Evolutionary conservation across 139 green algal genomes (phyloP).

Genomic region (Diplosphaera chodatii): DNA sequence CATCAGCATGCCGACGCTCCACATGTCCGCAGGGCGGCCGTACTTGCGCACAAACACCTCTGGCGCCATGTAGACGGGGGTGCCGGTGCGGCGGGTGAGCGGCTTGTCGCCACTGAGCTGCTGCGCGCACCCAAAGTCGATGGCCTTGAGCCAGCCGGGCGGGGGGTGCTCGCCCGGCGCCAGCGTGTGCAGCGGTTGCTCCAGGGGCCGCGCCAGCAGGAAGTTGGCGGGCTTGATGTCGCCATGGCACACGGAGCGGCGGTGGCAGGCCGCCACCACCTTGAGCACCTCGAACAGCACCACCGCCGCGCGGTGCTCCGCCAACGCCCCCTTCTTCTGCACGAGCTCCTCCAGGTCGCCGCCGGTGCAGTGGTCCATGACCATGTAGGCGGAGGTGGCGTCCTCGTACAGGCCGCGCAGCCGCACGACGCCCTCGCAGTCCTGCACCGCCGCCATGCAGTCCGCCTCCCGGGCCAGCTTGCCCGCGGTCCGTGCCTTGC

Average conservation of each 20-base stretch:
- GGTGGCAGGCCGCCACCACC: constrained; percentile 10
- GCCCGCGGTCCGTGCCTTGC: neutral
- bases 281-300: constrained; percentile 1
- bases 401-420: constrained; percentile 1
- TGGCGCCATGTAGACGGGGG: constrained; percentile 11
- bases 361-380: neutral
- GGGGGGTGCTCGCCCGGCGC: neutral
- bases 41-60: constrained; percentile 18
- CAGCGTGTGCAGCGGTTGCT: neutral
- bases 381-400: neutral
- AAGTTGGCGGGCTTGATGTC: constrained; percentile 20
- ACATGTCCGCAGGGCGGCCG: constrained; percentile 12
- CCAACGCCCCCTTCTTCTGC: neutral
- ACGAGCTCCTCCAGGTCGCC: constrained; percentile 4
- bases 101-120: neutral
- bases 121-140: constrained; percentile 16
- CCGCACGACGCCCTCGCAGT: neutral
- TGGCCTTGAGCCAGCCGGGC: constrained; percentile 10
- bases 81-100: constrained; percentile 3
- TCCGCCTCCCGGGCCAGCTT: constrained; percentile 1
- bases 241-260: neutral
- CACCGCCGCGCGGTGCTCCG: neutral
- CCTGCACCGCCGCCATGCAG: neutral
- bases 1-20: constrained; percentile 22
- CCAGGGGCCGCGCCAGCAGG: constrained; percentile 1